A percentile compares a stretch with the other conserved stretches of the same genome.
phyloP scores from a whole-genome alignment of 495 filamentous ascomycete genomes.

The Penicillium cinerascens region DNA sequence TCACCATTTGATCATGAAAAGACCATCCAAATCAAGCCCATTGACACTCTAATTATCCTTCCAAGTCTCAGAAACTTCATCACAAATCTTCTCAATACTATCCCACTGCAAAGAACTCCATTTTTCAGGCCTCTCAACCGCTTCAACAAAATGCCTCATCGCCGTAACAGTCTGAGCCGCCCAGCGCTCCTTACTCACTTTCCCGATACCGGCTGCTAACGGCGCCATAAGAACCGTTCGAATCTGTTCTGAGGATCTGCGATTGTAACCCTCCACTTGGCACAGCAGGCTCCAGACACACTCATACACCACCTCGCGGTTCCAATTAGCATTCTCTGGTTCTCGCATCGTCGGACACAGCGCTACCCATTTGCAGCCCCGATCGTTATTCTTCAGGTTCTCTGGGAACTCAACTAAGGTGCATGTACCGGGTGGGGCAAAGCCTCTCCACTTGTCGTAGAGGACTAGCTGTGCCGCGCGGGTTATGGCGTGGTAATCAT shows the following conservation, averaged over 20 bases:
- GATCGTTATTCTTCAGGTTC: constrained; percentile 25
- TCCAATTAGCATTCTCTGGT: constrained; percentile 39
- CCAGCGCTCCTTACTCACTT: constrained; percentile 44
- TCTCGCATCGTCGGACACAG: constrained; percentile 52
- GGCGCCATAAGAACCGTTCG: constrained; percentile 46
- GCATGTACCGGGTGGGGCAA: constrained; percentile 47
- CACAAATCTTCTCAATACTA: constrained; percentile 20
- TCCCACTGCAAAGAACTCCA: constrained; percentile 35
- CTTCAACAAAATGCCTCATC: constrained; percentile 45
- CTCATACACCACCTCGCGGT: constrained; percentile 53
- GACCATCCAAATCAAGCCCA: neutral
- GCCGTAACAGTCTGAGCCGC: constrained; percentile 48
- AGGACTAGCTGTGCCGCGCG: constrained; percentile 35
- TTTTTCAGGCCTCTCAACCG: constrained; percentile 29
- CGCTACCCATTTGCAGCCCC: constrained; percentile 41
- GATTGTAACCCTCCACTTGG: constrained; percentile 45
- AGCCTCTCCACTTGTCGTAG: constrained; percentile 46
- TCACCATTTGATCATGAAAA: neutral
- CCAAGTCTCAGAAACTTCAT: constrained; percentile 27
- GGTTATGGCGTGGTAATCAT: constrained; percentile 46
- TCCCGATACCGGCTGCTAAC: constrained; percentile 44
- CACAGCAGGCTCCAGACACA: constrained; percentile 50
- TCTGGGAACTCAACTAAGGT: constrained; percentile 41
- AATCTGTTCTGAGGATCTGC: constrained; percentile 26
- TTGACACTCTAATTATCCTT: neutral